Evolutionary conservation across 768 basidiomycete species (phyloP).

Genomic region (Cubamyces sp.): DNA sequence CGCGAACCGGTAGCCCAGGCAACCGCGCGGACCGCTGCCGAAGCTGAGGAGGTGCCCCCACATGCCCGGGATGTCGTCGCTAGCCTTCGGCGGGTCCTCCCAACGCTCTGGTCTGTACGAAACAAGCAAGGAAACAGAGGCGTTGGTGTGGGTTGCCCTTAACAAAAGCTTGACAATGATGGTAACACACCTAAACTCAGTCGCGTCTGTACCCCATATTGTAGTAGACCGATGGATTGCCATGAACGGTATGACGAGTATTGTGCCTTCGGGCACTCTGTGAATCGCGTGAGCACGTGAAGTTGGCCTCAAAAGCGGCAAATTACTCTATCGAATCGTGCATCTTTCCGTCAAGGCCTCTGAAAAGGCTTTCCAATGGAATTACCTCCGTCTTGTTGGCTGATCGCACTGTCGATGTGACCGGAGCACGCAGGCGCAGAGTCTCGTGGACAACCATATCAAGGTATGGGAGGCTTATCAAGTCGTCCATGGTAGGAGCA

Average conservation of each 20-base stretch:
- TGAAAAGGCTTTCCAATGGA: slow-evolving; percentile 46
- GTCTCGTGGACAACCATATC: slow-evolving; percentile 66
- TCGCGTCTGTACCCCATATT: slow-evolving; percentile 66
- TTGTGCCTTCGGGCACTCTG: slow-evolving; percentile 33
- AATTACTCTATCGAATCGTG: slow-evolving; percentile 36
- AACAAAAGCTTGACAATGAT: no score
- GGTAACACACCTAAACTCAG: slow-evolving; percentile 53
- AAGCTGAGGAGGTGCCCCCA: slow-evolving; percentile 66
- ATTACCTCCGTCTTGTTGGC: slow-evolving; percentile 50
- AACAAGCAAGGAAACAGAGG: no score
- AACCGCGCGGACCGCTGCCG: slow-evolving; percentile 65
- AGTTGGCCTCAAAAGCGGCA: no score
- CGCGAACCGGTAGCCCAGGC: slow-evolving; percentile 70
- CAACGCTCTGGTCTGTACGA: slow-evolving; percentile 69
- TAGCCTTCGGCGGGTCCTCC: slow-evolving; percentile 49
- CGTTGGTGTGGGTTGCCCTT: no score
- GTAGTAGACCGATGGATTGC: slow-evolving; percentile 52
- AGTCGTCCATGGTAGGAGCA: slow-evolving; percentile 66
- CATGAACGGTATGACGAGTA: slow-evolving; percentile 52
- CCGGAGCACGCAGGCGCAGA: slow-evolving; percentile 57
- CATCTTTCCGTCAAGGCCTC: slow-evolving; percentile 18
- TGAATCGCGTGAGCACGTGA: no score
- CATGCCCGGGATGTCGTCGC: slow-evolving; percentile 55
- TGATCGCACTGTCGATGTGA: slow-evolving; percentile 52
- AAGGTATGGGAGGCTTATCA: slow-evolving; percentile 68